Percentiles rank a stretch among this genome's conserved stretches.
phyloP scores from a whole-genome alignment of 306 rosid species.

The Medicago arabica region DNA sequence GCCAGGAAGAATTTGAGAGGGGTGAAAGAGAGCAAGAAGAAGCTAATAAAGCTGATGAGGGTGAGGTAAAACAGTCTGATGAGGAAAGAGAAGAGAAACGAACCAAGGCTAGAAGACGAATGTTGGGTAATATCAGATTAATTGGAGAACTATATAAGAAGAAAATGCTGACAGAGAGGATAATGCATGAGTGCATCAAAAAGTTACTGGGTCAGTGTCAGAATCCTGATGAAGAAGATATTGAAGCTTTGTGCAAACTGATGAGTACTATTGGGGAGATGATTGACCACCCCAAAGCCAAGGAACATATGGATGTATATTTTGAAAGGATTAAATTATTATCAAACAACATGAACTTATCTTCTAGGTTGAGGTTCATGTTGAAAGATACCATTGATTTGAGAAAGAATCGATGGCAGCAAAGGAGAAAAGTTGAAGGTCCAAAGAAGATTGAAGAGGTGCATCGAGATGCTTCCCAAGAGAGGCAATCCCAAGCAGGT shows the following conservation, averaged over 20 bases:
- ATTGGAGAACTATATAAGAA: constrained; percentile 95
- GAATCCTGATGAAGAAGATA: constrained; percentile 91
- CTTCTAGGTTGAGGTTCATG: constrained; percentile 96
- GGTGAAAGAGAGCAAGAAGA: constrained; percentile 95
- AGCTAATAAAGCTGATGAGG: constrained; percentile 89
- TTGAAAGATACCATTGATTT: constrained; percentile 85
- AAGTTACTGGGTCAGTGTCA: constrained; percentile 78
- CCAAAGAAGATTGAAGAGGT: constrained; percentile 97
- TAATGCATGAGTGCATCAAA: constrained; percentile 88
- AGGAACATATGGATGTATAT: constrained; percentile 80
- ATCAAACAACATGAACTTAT: constrained; percentile 77
- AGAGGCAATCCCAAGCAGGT: constrained; percentile 73
- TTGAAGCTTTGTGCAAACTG: constrained; percentile 92
- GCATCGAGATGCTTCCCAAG: constrained; percentile 98
- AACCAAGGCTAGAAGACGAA: constrained; percentile 82
- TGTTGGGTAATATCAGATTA: constrained; percentile 94
- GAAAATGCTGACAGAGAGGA: constrained; percentile 92
- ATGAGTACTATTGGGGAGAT: constrained; percentile 99
- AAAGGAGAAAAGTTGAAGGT: constrained; percentile 93
- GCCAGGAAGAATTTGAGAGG: constrained; percentile 98
- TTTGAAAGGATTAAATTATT: constrained; percentile 66
- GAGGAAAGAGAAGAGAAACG: constrained; percentile 86
- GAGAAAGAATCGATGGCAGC: constrained; percentile 94
- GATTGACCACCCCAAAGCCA: constrained; percentile 89
- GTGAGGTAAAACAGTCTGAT: constrained; percentile 67